phyloP scores from a whole-genome alignment of 192 early-diverging fungal genomes.

The Kappamyces sp. region DNA sequence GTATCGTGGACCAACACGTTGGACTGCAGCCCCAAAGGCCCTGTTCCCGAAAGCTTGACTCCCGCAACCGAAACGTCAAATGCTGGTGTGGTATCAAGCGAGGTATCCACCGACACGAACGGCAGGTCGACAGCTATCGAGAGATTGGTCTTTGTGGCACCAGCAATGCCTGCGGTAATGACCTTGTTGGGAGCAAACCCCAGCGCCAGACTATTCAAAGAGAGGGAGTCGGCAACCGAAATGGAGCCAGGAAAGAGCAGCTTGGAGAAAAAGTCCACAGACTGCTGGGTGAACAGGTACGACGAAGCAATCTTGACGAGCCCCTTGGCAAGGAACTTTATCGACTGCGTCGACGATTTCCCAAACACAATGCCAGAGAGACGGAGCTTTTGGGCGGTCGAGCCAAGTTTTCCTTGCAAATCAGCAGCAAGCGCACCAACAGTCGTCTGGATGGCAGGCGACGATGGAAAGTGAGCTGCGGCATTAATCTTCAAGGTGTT shows the following conservation, averaged over 20 bases:
- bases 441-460: constrained; percentile 15
- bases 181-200: constrained; percentile 2
- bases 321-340: constrained; percentile 11
- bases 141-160: neutral
- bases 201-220: neutral
- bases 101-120: constrained; percentile 7
- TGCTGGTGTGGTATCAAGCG: neutral
- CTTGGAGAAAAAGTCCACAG: too few species aligned
- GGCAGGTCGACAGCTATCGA: neutral
- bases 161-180: too few species aligned
- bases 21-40: neutral
- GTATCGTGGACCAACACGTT: neutral
- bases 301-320: constrained; percentile 1
- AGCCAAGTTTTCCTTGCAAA: constrained; percentile 7
- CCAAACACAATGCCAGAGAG: constrained; percentile 20
- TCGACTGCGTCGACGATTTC: constrained; percentile 5
- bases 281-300: neutral
- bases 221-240: neutral
- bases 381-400: constrained; percentile 14
- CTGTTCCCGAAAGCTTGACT: neutral
- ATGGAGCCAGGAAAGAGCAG: too few species aligned
- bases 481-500: constrained; percentile 20
- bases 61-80: neutral
- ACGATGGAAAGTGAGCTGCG: constrained; percentile 21
- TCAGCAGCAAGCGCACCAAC: constrained; percentile 21